Evolutionary conservation across 192 early-diverging fungal genomes (phyloP), one percentile per base, ranked within the genome.

Genomic region (Phycomyces nitens): DNA sequence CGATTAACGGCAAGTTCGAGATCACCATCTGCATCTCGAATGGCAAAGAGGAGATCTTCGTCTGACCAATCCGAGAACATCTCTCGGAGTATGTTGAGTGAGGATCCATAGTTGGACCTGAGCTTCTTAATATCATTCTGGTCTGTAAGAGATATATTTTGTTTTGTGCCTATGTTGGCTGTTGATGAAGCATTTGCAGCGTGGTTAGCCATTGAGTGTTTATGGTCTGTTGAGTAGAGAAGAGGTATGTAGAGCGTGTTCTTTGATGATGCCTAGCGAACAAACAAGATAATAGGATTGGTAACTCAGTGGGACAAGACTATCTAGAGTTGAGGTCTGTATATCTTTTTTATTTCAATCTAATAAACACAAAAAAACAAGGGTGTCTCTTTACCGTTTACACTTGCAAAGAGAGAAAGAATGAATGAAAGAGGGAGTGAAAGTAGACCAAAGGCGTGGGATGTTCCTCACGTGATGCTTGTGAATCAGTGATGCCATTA

Each of bases 1-100:
- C 94, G 80, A 54, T 71, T 79, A 71, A 91, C 82, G 52, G 94
- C 85, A n/a, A 83, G 64, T 44, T 95, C 91, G 47, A 96, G 74
- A 71, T 96, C 92, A 38, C 95, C 95, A 51, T 84, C 71, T 50
- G 89, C 89, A 65, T 99, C 96, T 72, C 91, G 84, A 64, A 99
- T 75, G 23, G 85, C 85, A 49, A 85, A 89, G 47, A 94, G 70
- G 62, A 99, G 84, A 78, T 99, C 96, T 65, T 84, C 87, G 71
- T 97, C 92, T 76, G 90, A 78, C 94, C 94, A 99, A 58, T 89
- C 89, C 51, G 85, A 76, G 66, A 90, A 91, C 68, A 93, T 68
- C 74, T 88, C 89, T 69, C 83, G 81, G 56, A 93, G 78, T 61
- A 77, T 82, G 49, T 78, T 72, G 62, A 93, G 75, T 60, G 77